phyloP scores from a whole-genome alignment of 2,329 filamentous ascomycete species.

The Podosphaera aphanis region DNA sequence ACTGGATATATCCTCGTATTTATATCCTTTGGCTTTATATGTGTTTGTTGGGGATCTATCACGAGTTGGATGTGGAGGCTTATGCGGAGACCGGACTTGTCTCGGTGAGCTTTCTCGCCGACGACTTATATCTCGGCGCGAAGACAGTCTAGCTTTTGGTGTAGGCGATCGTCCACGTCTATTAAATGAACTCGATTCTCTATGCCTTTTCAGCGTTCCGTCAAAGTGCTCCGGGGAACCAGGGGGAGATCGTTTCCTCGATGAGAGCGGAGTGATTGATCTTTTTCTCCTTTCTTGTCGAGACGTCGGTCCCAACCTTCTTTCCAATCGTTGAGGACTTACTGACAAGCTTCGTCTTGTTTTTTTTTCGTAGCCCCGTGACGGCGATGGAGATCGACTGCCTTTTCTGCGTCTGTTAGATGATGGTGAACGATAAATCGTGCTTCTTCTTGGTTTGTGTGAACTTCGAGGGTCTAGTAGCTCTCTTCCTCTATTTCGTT shows the following conservation, averaged over 20 bases:
- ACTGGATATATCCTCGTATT: slow-evolving; percentile 7
- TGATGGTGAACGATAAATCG: slow-evolving; percentile 13
- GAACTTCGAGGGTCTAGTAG: slow-evolving; percentile 16
- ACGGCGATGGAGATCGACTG: slow-evolving; percentile 14
- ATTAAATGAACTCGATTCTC: slow-evolving; percentile 10
- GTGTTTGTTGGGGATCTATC: slow-evolving; percentile 9
- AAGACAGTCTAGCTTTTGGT: slow-evolving; percentile 9
- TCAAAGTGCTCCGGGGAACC: slow-evolving; percentile 7
- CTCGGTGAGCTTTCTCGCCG: slow-evolving; percentile 5
- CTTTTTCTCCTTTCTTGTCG: slow-evolving; percentile 12
- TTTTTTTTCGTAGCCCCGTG: slow-evolving; percentile 15
- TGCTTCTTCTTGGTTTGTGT: slow-evolving; percentile 13
- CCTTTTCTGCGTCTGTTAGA: slow-evolving; percentile 15
- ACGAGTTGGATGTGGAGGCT: slow-evolving; percentile 6
- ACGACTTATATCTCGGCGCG: slow-evolving; percentile 7
- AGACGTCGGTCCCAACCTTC: slow-evolving; percentile 6
- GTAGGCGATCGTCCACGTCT: slow-evolving; percentile 13
- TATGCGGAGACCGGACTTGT: slow-evolving; percentile 8
- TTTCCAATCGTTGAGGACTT: slow-evolving; percentile 13
- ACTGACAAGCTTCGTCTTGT: slow-evolving; percentile 13
- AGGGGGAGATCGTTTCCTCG: slow-evolving; percentile 12
- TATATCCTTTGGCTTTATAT: slow-evolving; percentile 7
- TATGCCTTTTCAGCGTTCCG: slow-evolving; percentile 9
- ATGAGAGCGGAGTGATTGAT: slow-evolving; percentile 10
- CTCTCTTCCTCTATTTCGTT: slow-evolving; percentile 17